Evolutionary conservation across 768 basidiomycete species (phyloP), one percentile per base, ranked within the genome.

Genomic region (Goffeauzyma gilvescens): DNA sequence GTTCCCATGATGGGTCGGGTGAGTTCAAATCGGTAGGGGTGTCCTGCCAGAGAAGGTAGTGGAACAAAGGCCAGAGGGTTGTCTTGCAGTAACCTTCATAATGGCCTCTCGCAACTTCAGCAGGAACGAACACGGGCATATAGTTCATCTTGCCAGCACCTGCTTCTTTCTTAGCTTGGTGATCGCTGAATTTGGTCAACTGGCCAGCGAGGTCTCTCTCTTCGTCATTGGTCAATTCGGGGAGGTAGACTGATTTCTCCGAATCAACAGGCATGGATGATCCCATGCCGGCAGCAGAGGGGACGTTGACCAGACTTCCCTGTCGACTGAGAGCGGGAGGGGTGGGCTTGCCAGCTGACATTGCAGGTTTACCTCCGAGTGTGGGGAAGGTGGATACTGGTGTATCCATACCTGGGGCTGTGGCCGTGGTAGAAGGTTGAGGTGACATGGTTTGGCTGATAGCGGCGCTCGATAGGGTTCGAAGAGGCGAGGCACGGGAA

Each of bases 51-150:
- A 95, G 78, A 44, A 96, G 75, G 62, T 96, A 96, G 67, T 96
- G 93, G 74, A 96, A 93, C 31, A 95, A 68, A 1, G 90, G 90
- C 89, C 90, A 98, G 32, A 98, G 75, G 89, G 86, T 90, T 57
- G 80, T 78, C 64, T 98, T 98, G 73, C 89, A 95, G 63, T 93
- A 95, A 0, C 87, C 89, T 52, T 96, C 87, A 60, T 95, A 93
- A 61, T 93, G 87, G 0, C 79, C 84, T 55, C 86, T 82, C 17
- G 84, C 86, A 28, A 86, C 74, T 60, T 79, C 62, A 32, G 54
- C 55, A 3, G 59, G 57, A 14, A 63, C 49, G 50, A 63, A 93
- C 10, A 98, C 82, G 4, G 90, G 87, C 6, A 82, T 74, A 52
- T 84, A 93, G 12, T 67, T 71, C 36, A 80, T 75, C 55, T 71